Evolutionary conservation across 2,329 filamentous ascomycete species (phyloP), one percentile per base, ranked within the genome.

Genomic region (Paraphaeosphaeria minitans): DNA sequence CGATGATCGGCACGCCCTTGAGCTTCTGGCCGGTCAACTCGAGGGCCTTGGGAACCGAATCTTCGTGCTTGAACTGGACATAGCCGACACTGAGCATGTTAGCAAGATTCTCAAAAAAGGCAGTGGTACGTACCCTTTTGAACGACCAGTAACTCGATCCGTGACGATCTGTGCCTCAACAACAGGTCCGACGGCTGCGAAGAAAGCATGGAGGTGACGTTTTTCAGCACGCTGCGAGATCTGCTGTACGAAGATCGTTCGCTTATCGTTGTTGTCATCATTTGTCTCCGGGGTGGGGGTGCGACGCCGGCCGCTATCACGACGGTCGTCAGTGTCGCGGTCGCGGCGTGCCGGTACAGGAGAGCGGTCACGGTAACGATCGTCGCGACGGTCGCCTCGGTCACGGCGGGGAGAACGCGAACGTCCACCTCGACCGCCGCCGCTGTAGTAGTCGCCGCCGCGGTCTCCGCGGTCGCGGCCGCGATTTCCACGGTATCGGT

Each of bases 151-250:
- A 63, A 99, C 93, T 63, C 95, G 87, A 72, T 99, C 95, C 80
- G 98, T 98, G 54, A 99, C 95, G 72, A 99, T 99, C 81, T 98
- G 95, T 52, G 95, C 95, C 77, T 98, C 95, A 70, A 95, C 96
- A 56, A 99, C 95, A 41, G 91, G 89, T 63, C 95, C 95, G 70
- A 95, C 90, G 79, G 94, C 93, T 77, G 97, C 92, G 74, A 99
- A 99, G 78, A 99, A 99, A 62, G 89, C 86, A 77, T 96, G 94
- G 64, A 99, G 84, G 78, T 98, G 93, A 73, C 92, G 93, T 56
- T 92, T 97, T 69, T 94, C 89, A 65, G 98, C 85, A 73, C 95
- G 91, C 67, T 93, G 93, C 67, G 95, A 95, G 74, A 99, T 89
- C 80, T 99, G 95, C 82, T 99, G 95, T 56, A 99, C 95, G 76